Evolutionary conservation across 345 rosid species (phyloP), one percentile per base, ranked within the genome.

Genomic region (Lepidium didymum): DNA sequence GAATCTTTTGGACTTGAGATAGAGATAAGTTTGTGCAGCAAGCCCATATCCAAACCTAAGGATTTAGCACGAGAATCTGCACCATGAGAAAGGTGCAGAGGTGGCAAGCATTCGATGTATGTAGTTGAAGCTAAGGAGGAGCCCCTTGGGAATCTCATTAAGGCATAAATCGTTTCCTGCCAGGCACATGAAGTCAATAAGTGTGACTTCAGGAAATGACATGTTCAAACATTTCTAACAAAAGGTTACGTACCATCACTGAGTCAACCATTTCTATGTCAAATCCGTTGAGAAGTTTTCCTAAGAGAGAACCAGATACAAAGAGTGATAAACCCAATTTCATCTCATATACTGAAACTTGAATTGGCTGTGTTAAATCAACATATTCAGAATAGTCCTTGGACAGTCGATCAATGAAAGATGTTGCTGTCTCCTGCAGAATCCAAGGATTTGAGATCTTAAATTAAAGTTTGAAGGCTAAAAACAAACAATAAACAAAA

Each of bases 311-410:
- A 67, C 79, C 83, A 64, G 87, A 80, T 23, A 85, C 65, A 72
- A 87, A 75, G 49, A 93, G 76, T 21, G 94, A 83, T 47, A 91
- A 67, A 50, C 97, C 98, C 64, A 90, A 65, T 72, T 93, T 93
- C 85, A 93, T 90, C 81, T 93, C 95, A 38, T 87, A 93, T 25
- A 88, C 77, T 47, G 97, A 90, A 66, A 93, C 98, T 81, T 90
- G 98, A 78, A 90, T 74, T 70, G 98, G 98, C 65, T 87, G 96
- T 60, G 80, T 80, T 63, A 90, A 63, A 78, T 93, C 98, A 65
- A 74, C 56, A 66, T 85, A 90, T 45, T 86, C 95, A 3, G 75
- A 47, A 65, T 90, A 88, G 43, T 86, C 92, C 42, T 57, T 78
- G 57, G 91, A 81, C 57, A 93, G 69, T 50, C 80, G 85, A 47